Conservation (phyloP, 805 yeast species). For the Ogataea neopini region DNA sequence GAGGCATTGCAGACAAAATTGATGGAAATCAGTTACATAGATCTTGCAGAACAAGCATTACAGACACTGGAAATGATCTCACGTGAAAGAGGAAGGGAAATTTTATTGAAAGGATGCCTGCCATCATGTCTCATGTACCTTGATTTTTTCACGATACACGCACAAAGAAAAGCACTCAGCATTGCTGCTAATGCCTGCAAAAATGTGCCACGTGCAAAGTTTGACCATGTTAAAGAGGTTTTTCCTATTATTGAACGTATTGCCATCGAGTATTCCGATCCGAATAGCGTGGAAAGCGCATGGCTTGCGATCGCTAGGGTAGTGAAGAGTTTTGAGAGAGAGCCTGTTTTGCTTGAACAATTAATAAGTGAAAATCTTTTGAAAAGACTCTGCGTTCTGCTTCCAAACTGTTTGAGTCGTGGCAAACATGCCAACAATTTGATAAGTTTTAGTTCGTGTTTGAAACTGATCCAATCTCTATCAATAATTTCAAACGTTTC, state of each 20-base stretch:
- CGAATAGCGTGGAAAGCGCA: conserved; percentile 59
- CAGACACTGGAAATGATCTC: conserved; percentile 73
- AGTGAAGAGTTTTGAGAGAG: conserved; percentile 47
- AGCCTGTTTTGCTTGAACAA: conserved; percentile 46
- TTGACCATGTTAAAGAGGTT: conserved; percentile 51
- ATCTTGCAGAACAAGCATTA: conserved; percentile 87
- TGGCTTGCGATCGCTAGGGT: conserved; percentile 66
- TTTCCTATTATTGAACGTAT: conserved; percentile 62
- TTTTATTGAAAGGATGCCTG: conserved; percentile 62
- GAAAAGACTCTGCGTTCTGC: conserved; percentile 28
- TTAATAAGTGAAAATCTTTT: conserved; percentile 41
- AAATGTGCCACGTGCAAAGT: conserved; percentile 44
- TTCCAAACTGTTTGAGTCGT: conserved; percentile 32
- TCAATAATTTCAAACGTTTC: conserved; percentile 46
- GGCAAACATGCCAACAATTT: conserved; percentile 28
- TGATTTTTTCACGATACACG: conserved; percentile 87
- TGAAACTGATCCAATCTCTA: conserved; percentile 46
- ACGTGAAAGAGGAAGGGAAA: conserved; percentile 48
- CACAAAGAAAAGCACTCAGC: conserved; percentile 77
- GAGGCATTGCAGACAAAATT: conserved; percentile 66
- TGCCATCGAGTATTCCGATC: conserved; percentile 55
- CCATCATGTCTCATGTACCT: conserved; percentile 66
- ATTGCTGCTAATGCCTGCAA: conserved; percentile 72
- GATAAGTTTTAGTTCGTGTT: conserved; percentile 39
- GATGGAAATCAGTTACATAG: conserved; percentile 78